A percentile compares a stretch with the other conserved stretches of the same genome.
phyloP scores from a whole-genome alignment of 352 stramenopile genomes.

The Globisporangium yorkense region DNA sequence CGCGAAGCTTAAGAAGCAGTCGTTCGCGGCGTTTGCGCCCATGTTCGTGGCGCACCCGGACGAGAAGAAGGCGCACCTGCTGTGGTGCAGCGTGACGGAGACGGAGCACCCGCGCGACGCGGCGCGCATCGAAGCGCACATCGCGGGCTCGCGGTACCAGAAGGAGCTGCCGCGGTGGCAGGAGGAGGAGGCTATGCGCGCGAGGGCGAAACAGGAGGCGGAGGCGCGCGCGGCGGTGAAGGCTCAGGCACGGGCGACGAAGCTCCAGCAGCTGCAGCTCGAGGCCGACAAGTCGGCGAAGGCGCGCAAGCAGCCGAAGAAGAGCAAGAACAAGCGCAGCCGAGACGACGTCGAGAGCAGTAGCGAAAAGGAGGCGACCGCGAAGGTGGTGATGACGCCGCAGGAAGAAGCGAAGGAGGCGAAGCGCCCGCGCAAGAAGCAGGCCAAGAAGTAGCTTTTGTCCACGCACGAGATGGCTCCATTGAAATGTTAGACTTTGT shows the following conservation, averaged over 20 bases:
- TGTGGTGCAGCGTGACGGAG: slow-evolving; percentile 69
- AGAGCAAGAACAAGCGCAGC: slow-evolving; percentile 4
- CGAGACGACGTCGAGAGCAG: slow-evolving; percentile 1
- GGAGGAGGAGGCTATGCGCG: slow-evolving; percentile 28
- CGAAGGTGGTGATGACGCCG: not conserved
- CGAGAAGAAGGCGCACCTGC: slow-evolving; percentile 36
- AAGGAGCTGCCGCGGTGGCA: slow-evolving; percentile 52
- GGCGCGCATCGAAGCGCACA: slow-evolving; percentile 49
- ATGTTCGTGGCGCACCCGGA: slow-evolving; percentile 64
- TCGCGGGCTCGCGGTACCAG: slow-evolving; percentile 41
- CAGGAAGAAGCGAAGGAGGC: not conserved
- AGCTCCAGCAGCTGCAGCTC: slow-evolving; percentile 8
- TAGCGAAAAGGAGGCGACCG: not conserved
- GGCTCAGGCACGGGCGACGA: slow-evolving; percentile 7
- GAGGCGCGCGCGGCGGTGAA: slow-evolving; percentile 3
- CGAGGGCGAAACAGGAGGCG: slow-evolving; percentile 17
- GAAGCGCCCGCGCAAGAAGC: slow-evolving; percentile 7
- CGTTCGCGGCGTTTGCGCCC: slow-evolving; percentile 48
- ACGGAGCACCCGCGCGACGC: slow-evolving; percentile 41
- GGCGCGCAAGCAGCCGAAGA: slow-evolving; percentile 4
- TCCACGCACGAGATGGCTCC: not conserved
- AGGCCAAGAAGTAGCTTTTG: not conserved
- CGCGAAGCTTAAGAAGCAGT: slow-evolving; percentile 28
- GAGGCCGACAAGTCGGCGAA: not conserved
- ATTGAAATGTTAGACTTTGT: slow-evolving; percentile 3